Evolutionary conservation across 106 monocot species (phyloP), one percentile per base, ranked within the genome.

Genomic region (Phalaenopsis aphrodite): DNA sequence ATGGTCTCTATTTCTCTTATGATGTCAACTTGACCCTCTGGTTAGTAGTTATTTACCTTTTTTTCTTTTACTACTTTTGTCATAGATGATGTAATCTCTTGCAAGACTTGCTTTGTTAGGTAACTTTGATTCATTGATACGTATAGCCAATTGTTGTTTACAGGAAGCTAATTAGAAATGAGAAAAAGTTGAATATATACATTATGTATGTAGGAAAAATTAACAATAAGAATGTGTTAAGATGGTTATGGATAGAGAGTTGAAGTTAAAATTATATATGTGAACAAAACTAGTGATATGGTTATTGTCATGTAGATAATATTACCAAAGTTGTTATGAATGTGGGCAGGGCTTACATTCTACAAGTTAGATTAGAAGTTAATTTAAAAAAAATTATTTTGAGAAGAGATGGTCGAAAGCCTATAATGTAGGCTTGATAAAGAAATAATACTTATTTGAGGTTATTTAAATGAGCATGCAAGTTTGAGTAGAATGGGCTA

Each of bases 1-100:
- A 84, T 83, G 99, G 99, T 72, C 86, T 99, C 41, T 95, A 90
- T 85, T 99, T 99, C 87, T 99, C 99, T 23, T 99, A 99, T 87
- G 93, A 99, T 85, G 86, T 91, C 65, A 99, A 99, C 76, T 81
- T 99, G 85, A 99, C 99, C 42, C 91, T 99, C 71, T 83, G 88
- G 99, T 94, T 43, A 67, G 85, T 85, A 42, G 11, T 75, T 81
- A 46, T 81, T 43, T 11, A 55, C n/a, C 45, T 36, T 52, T 23
- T 55, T 24, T 77, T 12, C 0, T 49, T 37, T 68, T 2, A 69
- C 39, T 38, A 39, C 39, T 38, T 39, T 10, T 69, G 10, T 69
- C 21, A 65, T 69, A 14, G 69, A 39, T 69, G 38, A 39, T 39
- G 36, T 38, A 5, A 69, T 69, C 10, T 38, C 7, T 16, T 69